Conservation (phyloP, 306 rosid genomes). For the Cucurbita ficifolia region DNA sequence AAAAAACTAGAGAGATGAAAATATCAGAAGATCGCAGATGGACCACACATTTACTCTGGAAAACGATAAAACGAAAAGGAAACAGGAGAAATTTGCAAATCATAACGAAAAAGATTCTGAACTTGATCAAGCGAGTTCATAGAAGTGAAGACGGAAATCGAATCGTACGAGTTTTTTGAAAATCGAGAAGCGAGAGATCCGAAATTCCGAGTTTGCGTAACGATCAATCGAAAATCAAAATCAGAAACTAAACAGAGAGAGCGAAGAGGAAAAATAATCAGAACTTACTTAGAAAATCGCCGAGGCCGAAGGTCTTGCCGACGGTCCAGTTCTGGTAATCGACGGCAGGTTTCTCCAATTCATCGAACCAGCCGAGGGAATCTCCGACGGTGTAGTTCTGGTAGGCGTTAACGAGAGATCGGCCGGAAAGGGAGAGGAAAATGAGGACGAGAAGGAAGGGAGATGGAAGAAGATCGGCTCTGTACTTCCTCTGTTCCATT, state of each 20-base stretch:
- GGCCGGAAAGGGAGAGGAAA: neutral
- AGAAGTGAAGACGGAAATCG: neutral
- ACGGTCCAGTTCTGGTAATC: slow-evolving; percentile 69
- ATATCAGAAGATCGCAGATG: neutral
- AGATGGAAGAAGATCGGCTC: neutral
- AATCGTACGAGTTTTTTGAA: neutral
- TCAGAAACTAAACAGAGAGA: neutral
- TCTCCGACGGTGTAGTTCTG: slow-evolving; percentile 86
- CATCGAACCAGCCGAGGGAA: slow-evolving; percentile 81
- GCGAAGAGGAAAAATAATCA: neutral
- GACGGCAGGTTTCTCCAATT: slow-evolving; percentile 27
- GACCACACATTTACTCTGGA: neutral
- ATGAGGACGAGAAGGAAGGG: slow-evolving; percentile 3
- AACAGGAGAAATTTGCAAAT: neutral
- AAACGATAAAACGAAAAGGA: neutral
- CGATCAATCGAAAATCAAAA: neutral
- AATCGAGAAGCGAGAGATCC: neutral
- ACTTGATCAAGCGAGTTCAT: neutral
- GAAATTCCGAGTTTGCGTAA: neutral
- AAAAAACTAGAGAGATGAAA: neutral
- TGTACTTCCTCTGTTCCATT: neutral
- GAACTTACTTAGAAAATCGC: slow-evolving; percentile 75
- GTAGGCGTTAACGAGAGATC: slow-evolving; percentile 46
- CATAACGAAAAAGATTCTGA: neutral
- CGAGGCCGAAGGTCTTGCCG: slow-evolving; percentile 52